phyloP scores from a whole-genome alignment of 495 filamentous ascomycete species.

The Penicillium herquei region DNA sequence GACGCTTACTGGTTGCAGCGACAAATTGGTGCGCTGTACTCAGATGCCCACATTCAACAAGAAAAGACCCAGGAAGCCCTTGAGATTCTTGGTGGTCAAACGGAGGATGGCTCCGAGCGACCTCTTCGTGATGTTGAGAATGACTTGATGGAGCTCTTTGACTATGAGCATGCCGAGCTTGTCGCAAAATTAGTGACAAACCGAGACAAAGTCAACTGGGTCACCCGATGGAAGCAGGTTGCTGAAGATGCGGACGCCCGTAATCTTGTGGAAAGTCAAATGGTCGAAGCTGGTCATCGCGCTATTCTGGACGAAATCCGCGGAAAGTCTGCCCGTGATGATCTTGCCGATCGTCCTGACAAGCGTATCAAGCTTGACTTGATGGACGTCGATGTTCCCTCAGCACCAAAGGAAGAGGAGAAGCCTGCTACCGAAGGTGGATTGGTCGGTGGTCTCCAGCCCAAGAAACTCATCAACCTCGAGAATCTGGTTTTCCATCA shows the following conservation, averaged over 20 bases:
- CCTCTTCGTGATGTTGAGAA: constrained; percentile 92
- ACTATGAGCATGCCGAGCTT: constrained; percentile 93
- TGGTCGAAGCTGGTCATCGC: constrained; percentile 82
- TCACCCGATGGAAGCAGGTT: constrained; percentile 81
- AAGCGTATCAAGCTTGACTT: constrained; percentile 82
- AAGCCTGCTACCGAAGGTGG: constrained; percentile 57
- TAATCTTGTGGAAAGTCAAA: constrained; percentile 78
- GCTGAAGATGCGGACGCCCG: constrained; percentile 78
- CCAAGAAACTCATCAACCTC: constrained; percentile 81
- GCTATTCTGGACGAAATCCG: constrained; percentile 83
- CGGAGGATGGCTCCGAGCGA: constrained; percentile 79
- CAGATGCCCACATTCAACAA: constrained; percentile 86
- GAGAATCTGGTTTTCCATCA: constrained; percentile 97
- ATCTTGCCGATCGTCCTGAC: constrained; percentile 51
- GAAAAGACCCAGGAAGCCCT: constrained; percentile 81
- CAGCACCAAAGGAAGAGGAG: constrained; percentile 49
- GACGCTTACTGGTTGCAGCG: constrained; percentile 97
- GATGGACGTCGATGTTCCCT: constrained; percentile 88
- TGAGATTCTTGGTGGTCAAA: constrained; percentile 70
- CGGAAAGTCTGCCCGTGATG: constrained; percentile 59
- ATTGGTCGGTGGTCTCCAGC: constrained; percentile 82
- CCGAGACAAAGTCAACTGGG: constrained; percentile 89
- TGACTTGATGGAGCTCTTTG: constrained; percentile 95
- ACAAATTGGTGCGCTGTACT: constrained; percentile 82
- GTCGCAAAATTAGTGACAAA: constrained; percentile 92